Percentiles rank a stretch among this genome's conserved stretches.
Evolutionary conservation across 2,329 filamentous ascomycete species (phyloP).

Genomic region (Podosphaera fusca): DNA sequence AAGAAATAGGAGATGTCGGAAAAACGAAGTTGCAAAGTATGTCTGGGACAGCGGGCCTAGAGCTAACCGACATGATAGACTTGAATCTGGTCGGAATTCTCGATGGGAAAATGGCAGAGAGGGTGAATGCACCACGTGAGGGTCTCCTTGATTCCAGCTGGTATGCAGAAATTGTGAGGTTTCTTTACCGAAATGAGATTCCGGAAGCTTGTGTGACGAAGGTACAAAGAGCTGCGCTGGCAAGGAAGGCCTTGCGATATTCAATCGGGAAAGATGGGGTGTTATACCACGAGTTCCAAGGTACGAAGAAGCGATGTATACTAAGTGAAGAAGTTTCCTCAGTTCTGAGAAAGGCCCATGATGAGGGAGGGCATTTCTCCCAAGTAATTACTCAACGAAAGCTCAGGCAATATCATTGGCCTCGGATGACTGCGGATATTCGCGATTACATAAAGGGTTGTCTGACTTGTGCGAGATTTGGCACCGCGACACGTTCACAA

Average conservation of each 20-base stretch:
- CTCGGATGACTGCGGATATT: background rate
- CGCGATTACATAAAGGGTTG: background rate
- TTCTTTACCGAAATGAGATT: background rate
- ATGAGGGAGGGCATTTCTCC: too few species aligned
- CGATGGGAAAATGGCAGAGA: background rate
- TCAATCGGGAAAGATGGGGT: too few species aligned
- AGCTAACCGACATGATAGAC: too few species aligned
- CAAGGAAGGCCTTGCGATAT: background rate
- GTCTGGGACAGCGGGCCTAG: too few species aligned
- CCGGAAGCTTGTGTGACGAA: background rate
- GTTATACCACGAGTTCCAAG: too few species aligned
- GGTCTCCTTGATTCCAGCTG: background rate
- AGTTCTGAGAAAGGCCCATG: background rate
- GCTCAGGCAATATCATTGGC: background rate
- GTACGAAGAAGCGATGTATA: background rate
- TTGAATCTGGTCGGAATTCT: too few species aligned
- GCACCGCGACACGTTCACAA: too few species aligned
- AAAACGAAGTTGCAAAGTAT: too few species aligned
- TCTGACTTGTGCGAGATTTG: too few species aligned
- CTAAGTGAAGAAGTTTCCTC: background rate
- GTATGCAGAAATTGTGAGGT: background rate
- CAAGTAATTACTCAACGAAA: background rate
- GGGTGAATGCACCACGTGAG: background rate
- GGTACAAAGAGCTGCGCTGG: background rate
- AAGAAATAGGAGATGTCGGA: too few species aligned